Evolutionary conservation across 306 rosid genomes (phyloP), one percentile per base, ranked within the genome.

Genomic region (Glycine tomentella): DNA sequence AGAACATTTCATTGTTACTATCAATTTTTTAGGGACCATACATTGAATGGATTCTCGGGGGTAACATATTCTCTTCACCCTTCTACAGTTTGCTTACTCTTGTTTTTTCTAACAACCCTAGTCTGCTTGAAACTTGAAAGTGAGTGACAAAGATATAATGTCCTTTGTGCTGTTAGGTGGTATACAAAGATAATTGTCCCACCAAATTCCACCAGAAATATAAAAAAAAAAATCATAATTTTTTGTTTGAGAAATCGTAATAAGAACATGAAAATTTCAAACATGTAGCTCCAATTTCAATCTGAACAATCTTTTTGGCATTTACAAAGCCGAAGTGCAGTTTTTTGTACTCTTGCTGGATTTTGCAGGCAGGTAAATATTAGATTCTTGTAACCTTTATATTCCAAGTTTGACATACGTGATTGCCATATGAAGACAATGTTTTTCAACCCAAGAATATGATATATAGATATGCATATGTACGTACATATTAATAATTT

Each of bases 41-140:
- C 6, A 69, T 46, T 44, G 5, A 58, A 68, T 82, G 65, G 33
- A 73, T 72, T 56, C 2, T 50, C 40, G 50, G 75, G 34, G 13
- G 79, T 34, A 81, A n/a, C n/a, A 83, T 67, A 40, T 66, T 77
- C 84, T 68, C 55, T 46, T 49, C 67, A 11, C 69, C 64, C 55
- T 56, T 65, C 62, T 12, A 59, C 66, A 75, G n/a, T 16, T 63
- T 59, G 64, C 33, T 31, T 62, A 63, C 9, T 64, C 83, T 82
- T 89, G 87, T 87, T 84, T 83, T 82, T 87, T 86, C 86, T 78
- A 20, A 34, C 70, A 73, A 76, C 82, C 59, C 57, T 62, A 79
- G 80, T 65, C 46, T 66, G 72, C 79, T 74, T 34, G 80, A 82
- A 34, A 82, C 72, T 52, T 63, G 69, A 36, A 42, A 57, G 53